Percentiles rank a stretch among this genome's conserved stretches.
phyloP scores from a whole-genome alignment of 2,329 filamentous ascomycete genomes.

The Fusarium illudens region DNA sequence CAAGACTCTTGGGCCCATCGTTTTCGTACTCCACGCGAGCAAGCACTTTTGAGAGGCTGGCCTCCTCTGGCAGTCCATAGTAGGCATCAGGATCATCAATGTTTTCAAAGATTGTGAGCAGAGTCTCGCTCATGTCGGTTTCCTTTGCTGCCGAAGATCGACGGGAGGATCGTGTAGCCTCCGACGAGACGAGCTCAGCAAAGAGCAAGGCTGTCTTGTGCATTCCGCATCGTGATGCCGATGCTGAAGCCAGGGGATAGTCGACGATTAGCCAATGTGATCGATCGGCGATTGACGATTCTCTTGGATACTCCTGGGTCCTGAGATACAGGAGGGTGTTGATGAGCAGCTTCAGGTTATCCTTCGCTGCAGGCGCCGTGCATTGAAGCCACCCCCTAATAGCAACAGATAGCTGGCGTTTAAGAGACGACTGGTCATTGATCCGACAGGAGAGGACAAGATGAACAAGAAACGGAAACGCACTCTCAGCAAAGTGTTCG shows the following conservation, averaged over 20 bases:
- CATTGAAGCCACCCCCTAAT: slow-evolving; percentile 70
- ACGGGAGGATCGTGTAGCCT: slow-evolving; percentile 65
- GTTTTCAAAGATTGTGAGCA: slow-evolving; percentile 86
- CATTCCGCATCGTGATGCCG: slow-evolving; percentile 82
- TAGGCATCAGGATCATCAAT: slow-evolving; percentile 97
- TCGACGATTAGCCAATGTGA: slow-evolving; percentile 88
- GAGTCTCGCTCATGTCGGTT: slow-evolving; percentile 69
- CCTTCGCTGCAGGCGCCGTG: slow-evolving; percentile 52
- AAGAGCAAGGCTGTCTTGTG: slow-evolving; percentile 87
- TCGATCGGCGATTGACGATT: slow-evolving; percentile 81
- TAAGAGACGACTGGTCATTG: slow-evolving; percentile 67
- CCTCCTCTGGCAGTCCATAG: slow-evolving; percentile 84
- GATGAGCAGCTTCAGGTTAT: slow-evolving; percentile 77
- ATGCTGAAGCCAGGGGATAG: slow-evolving; percentile 71
- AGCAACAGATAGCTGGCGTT: slow-evolving; percentile 70
- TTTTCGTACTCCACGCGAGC: slow-evolving; percentile 88
- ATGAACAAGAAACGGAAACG: slow-evolving; percentile 87
- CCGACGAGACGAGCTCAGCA: slow-evolving; percentile 74
- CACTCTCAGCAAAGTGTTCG: slow-evolving; percentile 73
- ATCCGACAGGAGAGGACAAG: slow-evolving; percentile 76
- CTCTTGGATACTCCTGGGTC: slow-evolving; percentile 77
- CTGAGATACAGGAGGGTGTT: slow-evolving; percentile 88
- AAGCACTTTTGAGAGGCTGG: slow-evolving; percentile 80
- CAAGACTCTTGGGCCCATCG: slow-evolving; percentile 84
- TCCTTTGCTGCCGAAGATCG: slow-evolving; percentile 69